Base-by-base conservation (phyloP, 305 asterid genomes). In the Plantago lanceolata region DNA sequence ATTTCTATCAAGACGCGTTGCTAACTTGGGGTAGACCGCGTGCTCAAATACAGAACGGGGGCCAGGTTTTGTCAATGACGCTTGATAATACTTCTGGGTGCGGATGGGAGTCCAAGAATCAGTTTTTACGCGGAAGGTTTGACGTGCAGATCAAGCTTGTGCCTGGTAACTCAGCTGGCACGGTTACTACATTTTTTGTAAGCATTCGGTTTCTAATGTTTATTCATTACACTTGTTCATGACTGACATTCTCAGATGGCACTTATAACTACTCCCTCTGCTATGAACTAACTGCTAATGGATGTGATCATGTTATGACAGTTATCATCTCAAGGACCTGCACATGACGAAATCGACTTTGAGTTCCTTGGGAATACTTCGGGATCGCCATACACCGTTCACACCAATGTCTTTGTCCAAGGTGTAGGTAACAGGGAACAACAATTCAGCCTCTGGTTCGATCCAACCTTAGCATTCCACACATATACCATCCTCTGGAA, bases 141-240 rank as follows among this genome's bases (percentile, higher is more conserved):
- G 91, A 86, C 44, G 26, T 79, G 75, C 82, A 82, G 59, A 77
- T 86, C 66, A 86, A 86, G 62, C 89, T 86, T 20, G 71, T 84
- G 11, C 82, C 86, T 2, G 82, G 73, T 4, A 75, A 86, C 72
- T 86, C 95, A 12, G 87, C 91, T 24, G 95, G 91, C 48, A 82
- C 95, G 1, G 95, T 84, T 53, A 75, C 95, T 0, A 81, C 95
- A 1, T 82, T 82, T 60, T 86, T 61, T 24, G 91, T 84, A 67
- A 57, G 90, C 28, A n/a, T n/a, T 6, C 35, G 0, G 19, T 14
- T 50, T 21, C 24, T 18, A 49, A 49, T 21, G 37, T 7, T 5
- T 24, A 28, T 21, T 24, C n/a, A 8, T 19, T 54, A 28, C 59
- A 54, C 24, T 49, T 49, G 26, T 18, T n/a, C 19, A 19, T 5